These are phyloP conservation scores for Nidula microcarpa DNA, from an alignment of 768 basidiomycete genomes.

Conservation along the genomic window DNA sequence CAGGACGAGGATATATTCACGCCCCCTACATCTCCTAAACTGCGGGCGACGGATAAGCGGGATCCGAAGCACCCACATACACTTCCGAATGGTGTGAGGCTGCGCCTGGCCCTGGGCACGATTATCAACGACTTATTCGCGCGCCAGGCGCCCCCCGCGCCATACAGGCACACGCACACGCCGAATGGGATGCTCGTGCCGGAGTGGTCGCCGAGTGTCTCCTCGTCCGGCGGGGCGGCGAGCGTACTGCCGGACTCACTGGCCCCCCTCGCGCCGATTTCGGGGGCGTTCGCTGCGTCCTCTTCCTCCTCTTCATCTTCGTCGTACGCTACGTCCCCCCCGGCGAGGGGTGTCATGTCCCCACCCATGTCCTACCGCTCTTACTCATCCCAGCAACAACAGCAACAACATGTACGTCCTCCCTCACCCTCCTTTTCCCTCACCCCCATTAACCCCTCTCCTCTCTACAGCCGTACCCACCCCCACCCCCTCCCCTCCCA, in stretches of 20 bases:
- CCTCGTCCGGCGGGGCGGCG: too few relatives aligned
- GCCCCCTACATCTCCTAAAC: slow-evolving; percentile 49
- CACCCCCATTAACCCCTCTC: slow-evolving; percentile 9
- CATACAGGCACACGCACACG: slow-evolving; percentile 31
- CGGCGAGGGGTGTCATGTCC: too few relatives aligned
- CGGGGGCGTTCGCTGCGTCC: too few relatives aligned
- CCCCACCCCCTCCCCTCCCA: slow-evolving; percentile 20
- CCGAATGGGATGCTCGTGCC: too few relatives aligned
- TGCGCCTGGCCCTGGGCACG: slow-evolving; percentile 70
- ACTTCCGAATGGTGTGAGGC: slow-evolving; percentile 77
- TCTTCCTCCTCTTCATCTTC: too few relatives aligned
- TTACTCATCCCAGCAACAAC: slow-evolving; percentile 4
- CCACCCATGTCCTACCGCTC: too few relatives aligned
- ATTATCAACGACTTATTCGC: slow-evolving; percentile 83
- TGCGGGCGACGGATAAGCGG: slow-evolving; percentile 25
- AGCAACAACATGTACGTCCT: slow-evolving; percentile 9
- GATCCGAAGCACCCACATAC: slow-evolving; percentile 47
- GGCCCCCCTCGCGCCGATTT: too few relatives aligned
- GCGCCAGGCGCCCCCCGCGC: slow-evolving; percentile 58
- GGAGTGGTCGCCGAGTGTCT: too few relatives aligned
- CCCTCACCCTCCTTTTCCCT: slow-evolving; percentile 1
- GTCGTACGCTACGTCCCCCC: too few relatives aligned
- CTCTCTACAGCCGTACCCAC: slow-evolving; percentile 7
- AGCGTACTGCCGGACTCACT: not conserved
- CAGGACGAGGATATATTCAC: slow-evolving; percentile 52